These are phyloP conservation scores for Astraeus odoratus DNA, from an alignment of 768 basidiomycete species.

Conservation along the genomic window DNA sequence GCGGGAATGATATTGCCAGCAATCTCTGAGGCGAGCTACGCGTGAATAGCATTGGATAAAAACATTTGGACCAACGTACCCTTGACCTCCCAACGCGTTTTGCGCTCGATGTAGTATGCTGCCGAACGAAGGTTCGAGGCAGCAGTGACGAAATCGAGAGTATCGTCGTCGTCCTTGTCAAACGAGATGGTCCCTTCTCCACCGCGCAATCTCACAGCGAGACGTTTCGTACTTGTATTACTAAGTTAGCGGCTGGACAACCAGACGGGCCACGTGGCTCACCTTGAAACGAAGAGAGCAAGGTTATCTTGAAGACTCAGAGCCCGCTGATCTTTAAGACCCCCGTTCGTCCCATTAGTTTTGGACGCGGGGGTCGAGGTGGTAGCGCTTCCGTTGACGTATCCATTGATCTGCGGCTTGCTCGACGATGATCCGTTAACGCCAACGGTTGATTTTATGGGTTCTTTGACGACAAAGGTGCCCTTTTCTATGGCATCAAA, in stretches of 20 bases:
- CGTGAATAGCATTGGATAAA: background rate
- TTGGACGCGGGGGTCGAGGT: conserved; percentile 7
- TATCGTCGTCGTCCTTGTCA: conserved; percentile 98
- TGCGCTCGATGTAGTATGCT: conserved; percentile 82
- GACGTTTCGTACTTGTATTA: conserved; percentile 60
- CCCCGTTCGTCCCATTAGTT: conserved; percentile 10
- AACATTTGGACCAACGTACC: conserved; percentile 37
- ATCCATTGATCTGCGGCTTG: conserved; percentile 21
- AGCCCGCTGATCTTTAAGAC: conserved; percentile 77
- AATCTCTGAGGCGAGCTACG: conserved; percentile 62
- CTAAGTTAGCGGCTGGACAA: conserved; percentile 6
- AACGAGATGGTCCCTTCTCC: conserved; percentile 76
- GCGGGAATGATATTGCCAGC: conserved; percentile 99
- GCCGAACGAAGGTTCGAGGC: conserved; percentile 87
- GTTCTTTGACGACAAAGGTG: conserved; percentile 43
- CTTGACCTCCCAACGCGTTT: conserved; percentile 97
- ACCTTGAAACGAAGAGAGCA: conserved; percentile 83
- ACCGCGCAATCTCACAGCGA: conserved; percentile 59
- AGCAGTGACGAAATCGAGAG: conserved; percentile 93
- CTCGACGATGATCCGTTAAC: conserved; percentile 8
- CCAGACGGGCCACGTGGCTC: conserved; percentile 5
- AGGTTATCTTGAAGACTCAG: conserved; percentile 77
- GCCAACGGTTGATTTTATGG: conserved; percentile 8
- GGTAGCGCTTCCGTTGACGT: conserved; percentile 9
- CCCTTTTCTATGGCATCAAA: conserved; percentile 69